Base-by-base conservation (phyloP, 2,329 filamentous ascomycete species). In the Fusarium paranaense region DNA sequence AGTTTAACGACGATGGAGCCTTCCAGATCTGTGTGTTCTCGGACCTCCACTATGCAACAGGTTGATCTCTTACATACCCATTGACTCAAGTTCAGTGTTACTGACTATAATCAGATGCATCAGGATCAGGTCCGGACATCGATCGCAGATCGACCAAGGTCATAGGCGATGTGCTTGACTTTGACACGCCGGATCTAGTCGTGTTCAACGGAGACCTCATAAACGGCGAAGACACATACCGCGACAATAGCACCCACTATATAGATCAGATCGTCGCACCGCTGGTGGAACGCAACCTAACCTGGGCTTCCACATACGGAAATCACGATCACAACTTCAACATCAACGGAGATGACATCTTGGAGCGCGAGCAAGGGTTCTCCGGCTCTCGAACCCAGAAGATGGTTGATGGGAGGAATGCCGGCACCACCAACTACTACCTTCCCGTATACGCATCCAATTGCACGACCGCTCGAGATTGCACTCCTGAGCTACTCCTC, bases 201-300 rank as follows among this genome's bases (percentile, higher is more conserved):
- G 89, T 94, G 0, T 80, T 94, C 30, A 94, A 94, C 65, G 92
- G 93, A 16, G 93, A 94, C 75, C 84, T 94, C 4, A 91, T 93
- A 62, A 92, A 92, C 0, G 92, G 92, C 42, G 92, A 94, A 67
- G 90, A 91, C 65, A 87, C 87, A 0, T 88, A 84, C 69, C 65
- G 85, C 5, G 81, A 87, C 5, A 92, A 92, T 73, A 80, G 78
- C 63, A 90, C 89, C 0, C 75, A 81, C 7, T 91, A 92, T 63
- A 65, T 93, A 5, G 89, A 93, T 73, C 81, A 87, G 73, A 86
- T 92, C 11, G 89, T 92, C 2, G 81, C 77, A 2, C 91, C 91
- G 0, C 81, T 94, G 1, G 83, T 92, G 1, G 72, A 87, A 5
- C 86, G 87, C 16, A 83, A 84, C 8, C 78, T 92, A 0, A 85